Evolutionary conservation across 2,329 filamentous ascomycete genomes (phyloP).

Genomic region (Talaromyces rugulosus): DNA sequence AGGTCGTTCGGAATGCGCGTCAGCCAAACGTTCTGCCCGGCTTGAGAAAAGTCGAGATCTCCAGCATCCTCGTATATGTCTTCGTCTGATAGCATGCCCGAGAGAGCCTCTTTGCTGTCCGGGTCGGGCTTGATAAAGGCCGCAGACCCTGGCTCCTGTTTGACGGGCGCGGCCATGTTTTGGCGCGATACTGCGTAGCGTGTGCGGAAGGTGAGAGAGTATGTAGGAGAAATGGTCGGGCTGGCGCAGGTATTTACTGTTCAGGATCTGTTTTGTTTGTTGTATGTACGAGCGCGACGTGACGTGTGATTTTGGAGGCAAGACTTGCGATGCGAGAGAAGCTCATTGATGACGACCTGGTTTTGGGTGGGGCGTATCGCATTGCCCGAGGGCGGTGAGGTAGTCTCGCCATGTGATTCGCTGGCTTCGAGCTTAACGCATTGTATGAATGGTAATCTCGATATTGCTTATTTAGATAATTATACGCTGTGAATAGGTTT

Average conservation of each 20-base stretch:
- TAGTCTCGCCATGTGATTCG: not conserved
- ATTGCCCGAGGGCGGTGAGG: constrained; percentile 18
- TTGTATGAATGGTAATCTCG: not conserved
- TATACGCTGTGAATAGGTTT: not conserved
- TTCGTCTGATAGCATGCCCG: constrained; percentile 51
- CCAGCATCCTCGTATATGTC: constrained; percentile 67
- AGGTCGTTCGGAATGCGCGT: constrained; percentile 74
- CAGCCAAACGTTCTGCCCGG: constrained; percentile 58
- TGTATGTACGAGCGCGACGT: not conserved
- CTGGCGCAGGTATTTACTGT: not conserved
- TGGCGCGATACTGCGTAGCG: not conserved
- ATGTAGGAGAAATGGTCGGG: not conserved
- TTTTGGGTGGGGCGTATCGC: not conserved
- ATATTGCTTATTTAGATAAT: not conserved
- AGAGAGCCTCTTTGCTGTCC: constrained; percentile 33
- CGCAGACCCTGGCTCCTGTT: constrained; percentile 37
- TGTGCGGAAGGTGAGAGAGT: not conserved
- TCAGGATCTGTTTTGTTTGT: not conserved
- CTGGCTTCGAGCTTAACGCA: too few species aligned
- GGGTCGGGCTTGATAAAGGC: constrained; percentile 39
- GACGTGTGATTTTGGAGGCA: not conserved
- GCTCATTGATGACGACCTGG: not conserved
- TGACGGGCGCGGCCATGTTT: constrained; percentile 32
- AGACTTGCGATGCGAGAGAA: not conserved
- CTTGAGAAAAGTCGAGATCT: constrained; percentile 56